Conservation (phyloP, 2,329 filamentous ascomycete genomes). For the Aureobasidium sp. region DNA sequence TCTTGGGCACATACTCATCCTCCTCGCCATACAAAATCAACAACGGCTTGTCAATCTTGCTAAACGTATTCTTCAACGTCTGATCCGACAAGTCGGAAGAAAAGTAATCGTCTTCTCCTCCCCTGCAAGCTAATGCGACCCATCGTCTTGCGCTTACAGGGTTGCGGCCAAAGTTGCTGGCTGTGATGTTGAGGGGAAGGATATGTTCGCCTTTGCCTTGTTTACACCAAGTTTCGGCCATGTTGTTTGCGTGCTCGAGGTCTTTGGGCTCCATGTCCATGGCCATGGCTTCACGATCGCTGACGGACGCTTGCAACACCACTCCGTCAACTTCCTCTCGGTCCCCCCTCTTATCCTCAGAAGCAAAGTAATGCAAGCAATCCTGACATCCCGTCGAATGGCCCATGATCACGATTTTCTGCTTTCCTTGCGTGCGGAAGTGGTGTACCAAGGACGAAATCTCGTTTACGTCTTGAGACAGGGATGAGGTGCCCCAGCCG, state of each 20-base stretch:
- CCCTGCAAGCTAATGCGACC: conserved; percentile 48
- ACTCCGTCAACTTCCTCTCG: conserved; percentile 58
- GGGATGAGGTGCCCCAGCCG: conserved; percentile 46
- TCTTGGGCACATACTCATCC: conserved; percentile 56
- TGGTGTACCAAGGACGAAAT: conserved; percentile 44
- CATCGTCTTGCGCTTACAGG: conserved; percentile 51
- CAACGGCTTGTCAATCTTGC: conserved; percentile 47
- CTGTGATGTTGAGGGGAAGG: conserved; percentile 36
- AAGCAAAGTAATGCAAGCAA: conserved; percentile 54
- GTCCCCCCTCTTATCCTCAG: conserved; percentile 27
- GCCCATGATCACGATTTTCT: conserved; percentile 58
- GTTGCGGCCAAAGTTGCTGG: conserved; percentile 22
- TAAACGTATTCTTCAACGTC: conserved; percentile 56
- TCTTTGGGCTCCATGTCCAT: conserved; percentile 35
- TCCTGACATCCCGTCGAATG: conserved; percentile 64
- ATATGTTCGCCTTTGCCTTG: conserved; percentile 47
- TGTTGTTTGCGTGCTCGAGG: conserved; percentile 31
- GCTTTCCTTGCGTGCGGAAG: conserved; percentile 32
- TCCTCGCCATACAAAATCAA: conserved; percentile 56
- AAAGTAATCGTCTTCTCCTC: conserved; percentile 78
- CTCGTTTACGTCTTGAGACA: conserved; percentile 47
- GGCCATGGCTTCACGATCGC: conserved; percentile 60
- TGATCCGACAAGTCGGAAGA: conserved; percentile 63
- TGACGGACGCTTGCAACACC: conserved; percentile 72
- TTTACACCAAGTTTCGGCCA: conserved; percentile 48